These are phyloP conservation scores for Lojkania enalia DNA, from an alignment of 2,329 filamentous ascomycete genomes.

Conservation along the genomic window DNA sequence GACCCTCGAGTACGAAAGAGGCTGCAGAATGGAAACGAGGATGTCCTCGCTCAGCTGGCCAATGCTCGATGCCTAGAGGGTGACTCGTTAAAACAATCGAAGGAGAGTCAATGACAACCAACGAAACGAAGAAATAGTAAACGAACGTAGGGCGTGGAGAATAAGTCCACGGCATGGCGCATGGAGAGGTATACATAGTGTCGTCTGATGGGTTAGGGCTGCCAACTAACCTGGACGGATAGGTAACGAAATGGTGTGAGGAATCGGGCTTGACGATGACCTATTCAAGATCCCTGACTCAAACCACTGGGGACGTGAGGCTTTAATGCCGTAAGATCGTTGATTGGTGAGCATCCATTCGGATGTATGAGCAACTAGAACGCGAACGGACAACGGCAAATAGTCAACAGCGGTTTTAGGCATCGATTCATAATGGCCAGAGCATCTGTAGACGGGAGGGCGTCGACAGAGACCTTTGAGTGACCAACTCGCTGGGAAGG, in stretches of 20 bases:
- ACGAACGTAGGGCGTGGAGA: constrained; percentile 13
- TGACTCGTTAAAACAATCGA: constrained; percentile 16
- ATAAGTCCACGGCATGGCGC: constrained; percentile 16
- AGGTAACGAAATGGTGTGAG: constrained; percentile 17
- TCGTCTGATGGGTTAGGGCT: constrained; percentile 15
- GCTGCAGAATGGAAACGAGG: constrained; percentile 17
- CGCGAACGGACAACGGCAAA: constrained; percentile 24
- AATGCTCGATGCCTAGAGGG: constrained; percentile 18
- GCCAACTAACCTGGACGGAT: constrained; percentile 17
- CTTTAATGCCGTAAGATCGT: constrained; percentile 15
- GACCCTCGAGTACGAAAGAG: constrained; percentile 17
- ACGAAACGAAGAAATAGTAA: constrained; percentile 15
- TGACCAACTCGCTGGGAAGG: constrained; percentile 5
- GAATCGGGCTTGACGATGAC: constrained; percentile 24
- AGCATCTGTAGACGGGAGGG: constrained; percentile 14
- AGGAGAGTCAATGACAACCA: constrained; percentile 8
- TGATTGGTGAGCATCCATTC: constrained; percentile 20
- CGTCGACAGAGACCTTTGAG: constrained; percentile 10
- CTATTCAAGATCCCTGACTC: constrained; percentile 25
- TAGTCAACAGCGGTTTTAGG: constrained; percentile 23
- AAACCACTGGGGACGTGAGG: constrained; percentile 22
- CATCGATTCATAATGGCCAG: constrained; percentile 21
- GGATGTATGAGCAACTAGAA: constrained; percentile 20
- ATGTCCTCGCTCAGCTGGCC: constrained; percentile 16
- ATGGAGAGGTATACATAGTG: constrained; percentile 25